These are phyloP conservation scores for Colletotrichum tropicicola DNA, from an alignment of 2,329 filamentous ascomycete genomes.

Conservation along the genomic window DNA sequence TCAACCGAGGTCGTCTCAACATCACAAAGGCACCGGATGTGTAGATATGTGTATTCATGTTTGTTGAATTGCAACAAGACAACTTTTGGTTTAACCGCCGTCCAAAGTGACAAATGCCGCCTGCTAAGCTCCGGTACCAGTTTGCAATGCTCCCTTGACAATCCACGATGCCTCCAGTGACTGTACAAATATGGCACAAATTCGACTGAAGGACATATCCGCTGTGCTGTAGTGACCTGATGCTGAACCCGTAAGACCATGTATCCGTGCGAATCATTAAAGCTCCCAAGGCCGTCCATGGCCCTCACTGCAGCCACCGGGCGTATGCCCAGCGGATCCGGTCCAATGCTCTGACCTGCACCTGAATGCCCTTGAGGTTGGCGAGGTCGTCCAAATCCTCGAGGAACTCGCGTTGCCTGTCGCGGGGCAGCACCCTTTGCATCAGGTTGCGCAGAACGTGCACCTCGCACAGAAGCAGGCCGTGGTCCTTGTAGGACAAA, in stretches of 20 bases:
- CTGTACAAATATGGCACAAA: conserved; percentile 16
- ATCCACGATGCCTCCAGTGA: conserved; percentile 22
- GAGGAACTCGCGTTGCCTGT: conserved; percentile 84
- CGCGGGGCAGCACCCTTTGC: conserved; percentile 72
- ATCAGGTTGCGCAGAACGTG: conserved; percentile 81
- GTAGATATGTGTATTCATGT: not conserved
- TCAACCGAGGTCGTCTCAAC: not conserved
- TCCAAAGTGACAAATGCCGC: conserved; percentile 26
- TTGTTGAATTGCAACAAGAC: conserved; percentile 3
- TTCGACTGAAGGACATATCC: conserved; percentile 8
- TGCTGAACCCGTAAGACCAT: conserved; percentile 25
- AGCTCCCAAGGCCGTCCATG: not conserved
- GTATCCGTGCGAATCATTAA: conserved; percentile 28
- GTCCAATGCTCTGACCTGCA: conserved; percentile 81
- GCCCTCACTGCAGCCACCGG: conserved; percentile 68
- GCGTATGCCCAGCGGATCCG: conserved; percentile 92
- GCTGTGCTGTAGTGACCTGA: conserved; percentile 28
- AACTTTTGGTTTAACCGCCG: conserved; percentile 20
- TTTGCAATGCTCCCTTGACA: conserved; percentile 28
- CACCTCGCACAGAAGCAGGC: conserved; percentile 87
- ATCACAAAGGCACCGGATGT: not conserved
- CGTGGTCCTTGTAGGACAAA: conserved; percentile 91
- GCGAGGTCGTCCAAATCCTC: conserved; percentile 89
- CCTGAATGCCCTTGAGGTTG: conserved; percentile 81
- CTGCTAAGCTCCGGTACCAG: conserved; percentile 28